phyloP scores from a whole-genome alignment of 306 rosid species.

The Trifolium subterraneum region DNA sequence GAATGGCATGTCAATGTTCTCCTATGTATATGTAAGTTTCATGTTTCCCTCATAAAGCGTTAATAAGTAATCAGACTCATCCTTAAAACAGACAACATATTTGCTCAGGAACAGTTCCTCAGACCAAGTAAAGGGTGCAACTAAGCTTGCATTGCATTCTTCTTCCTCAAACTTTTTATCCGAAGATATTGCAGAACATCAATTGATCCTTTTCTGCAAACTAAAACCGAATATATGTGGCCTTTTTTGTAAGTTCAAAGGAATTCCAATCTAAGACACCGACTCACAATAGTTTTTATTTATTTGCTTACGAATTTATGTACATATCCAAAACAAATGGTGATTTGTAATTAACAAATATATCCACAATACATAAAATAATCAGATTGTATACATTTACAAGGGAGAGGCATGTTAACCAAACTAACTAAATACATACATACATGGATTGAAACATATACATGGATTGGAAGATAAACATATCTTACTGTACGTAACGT shows the following conservation, averaged over 20 bases:
- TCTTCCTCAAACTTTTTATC: conserved; percentile 47
- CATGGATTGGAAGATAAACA: too few species aligned
- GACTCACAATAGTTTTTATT: too few species aligned
- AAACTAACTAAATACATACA: too few species aligned
- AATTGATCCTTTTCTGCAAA: conserved; percentile 44
- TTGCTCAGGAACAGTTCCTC: conserved; percentile 37
- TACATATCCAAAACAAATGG: too few species aligned
- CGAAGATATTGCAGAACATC: conserved; percentile 40
- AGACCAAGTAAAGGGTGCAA: background rate
- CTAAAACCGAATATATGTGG: background rate
- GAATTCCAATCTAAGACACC: conserved; percentile 45
- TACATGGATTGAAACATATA: too few species aligned
- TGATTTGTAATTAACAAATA: too few species aligned
- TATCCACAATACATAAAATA: too few species aligned
- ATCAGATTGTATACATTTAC: too few species aligned
- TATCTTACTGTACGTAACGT: too few species aligned
- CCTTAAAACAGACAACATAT: conserved; percentile 38
- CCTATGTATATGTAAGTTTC: background rate
- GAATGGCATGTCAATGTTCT: background rate
- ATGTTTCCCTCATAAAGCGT: conserved; percentile 35
- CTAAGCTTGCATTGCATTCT: conserved; percentile 23
- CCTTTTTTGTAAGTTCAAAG: conserved; percentile 6
- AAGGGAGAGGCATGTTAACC: too few species aligned
- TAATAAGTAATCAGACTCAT: conserved; percentile 29
- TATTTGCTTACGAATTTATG: too few species aligned